Base-by-base conservation (phyloP, 2,329 filamentous ascomycete species). In the Xylaria sp. region DNA sequence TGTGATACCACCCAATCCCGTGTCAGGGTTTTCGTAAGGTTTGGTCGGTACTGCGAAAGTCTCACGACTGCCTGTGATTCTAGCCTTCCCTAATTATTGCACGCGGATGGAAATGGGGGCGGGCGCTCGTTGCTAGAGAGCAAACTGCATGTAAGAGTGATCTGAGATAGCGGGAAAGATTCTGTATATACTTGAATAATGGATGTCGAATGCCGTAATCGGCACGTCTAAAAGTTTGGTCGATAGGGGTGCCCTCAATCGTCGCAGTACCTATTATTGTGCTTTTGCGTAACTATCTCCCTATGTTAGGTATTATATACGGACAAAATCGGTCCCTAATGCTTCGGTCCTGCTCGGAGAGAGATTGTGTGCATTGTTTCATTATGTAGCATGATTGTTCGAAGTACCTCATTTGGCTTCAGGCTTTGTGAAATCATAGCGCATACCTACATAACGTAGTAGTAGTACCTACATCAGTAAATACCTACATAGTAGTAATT, bases 171-270 rank as follows among this genome's bases (percentile, higher is more conserved):
- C 27, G 31, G 17, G 55, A 29, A 60, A 55, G 17, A 67, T 67
- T 67, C 65, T 67, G 65, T 67, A 67, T 67, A 67, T 67, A 67
- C 45, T 67, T 67, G 65, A 67, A 67, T 67, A 67, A 67, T 63
- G 54, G 47, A 63, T 55, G 47, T 55, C 25, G 13, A 60, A 65
- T 25, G 56, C 56, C 47, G 25, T 11, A 11, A 44, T 51, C 53
- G 47, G 58, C 58, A 47, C 58, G 47, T 61, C 27, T 49, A 36
- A 50, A 29, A 27, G 2, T 3, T 27, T 11, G 9, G 25, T 25
- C 9, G 22, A 49, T 29, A 11, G 22, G 45, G 13, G 11, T 31
- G 27, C 45, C 31, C 29, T 31, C 7, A 7, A 7, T 20, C 42
- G n/a, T 3, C n/a, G 17, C 11, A n/a, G 17, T 44, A 2, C n/a